Conservation (phyloP, 1,284 basidiomycete genomes). For the Schizopora paradoxa region DNA sequence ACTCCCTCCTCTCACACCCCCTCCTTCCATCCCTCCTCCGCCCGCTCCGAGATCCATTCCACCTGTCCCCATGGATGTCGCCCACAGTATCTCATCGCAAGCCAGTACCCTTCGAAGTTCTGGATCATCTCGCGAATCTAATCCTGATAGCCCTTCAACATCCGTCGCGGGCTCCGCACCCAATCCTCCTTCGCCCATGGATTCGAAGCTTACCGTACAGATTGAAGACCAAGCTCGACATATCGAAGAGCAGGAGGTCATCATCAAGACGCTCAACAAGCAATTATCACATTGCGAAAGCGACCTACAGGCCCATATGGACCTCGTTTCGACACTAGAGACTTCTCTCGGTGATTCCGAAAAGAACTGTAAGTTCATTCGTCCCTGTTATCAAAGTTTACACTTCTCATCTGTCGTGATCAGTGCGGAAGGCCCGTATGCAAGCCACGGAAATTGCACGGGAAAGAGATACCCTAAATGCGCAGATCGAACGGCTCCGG, state of each 20-base stretch:
- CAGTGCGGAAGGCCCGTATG: constrained; percentile 86
- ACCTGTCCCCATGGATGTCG: constrained; percentile 19
- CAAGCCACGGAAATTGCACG: constrained; percentile 82
- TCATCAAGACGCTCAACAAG: constrained; percentile 91
- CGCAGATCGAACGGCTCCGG: constrained; percentile 59
- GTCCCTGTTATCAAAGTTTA: constrained; percentile 12
- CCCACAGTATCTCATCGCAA: constrained; percentile 31
- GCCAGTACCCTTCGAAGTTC: constrained; percentile 21
- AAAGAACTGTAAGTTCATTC: constrained; percentile 68
- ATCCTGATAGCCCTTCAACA: constrained; percentile 60
- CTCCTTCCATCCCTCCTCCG: constrained; percentile 83
- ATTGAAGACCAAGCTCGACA: constrained; percentile 72
- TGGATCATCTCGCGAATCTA: constrained; percentile 57
- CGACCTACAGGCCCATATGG: constrained; percentile 88
- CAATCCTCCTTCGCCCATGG: constrained; percentile 32
- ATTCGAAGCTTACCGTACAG: constrained; percentile 52
- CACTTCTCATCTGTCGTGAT: constrained; percentile 15
- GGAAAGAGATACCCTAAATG: constrained; percentile 71
- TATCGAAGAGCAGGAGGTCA: constrained; percentile 78
- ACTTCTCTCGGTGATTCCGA: constrained; percentile 83
- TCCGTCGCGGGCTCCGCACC: constrained; percentile 45
- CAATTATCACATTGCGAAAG: constrained; percentile 87
- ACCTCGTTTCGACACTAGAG: constrained; percentile 80
- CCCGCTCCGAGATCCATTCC: constrained; percentile 57
- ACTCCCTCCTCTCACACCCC: constrained; percentile 83